A percentile compares a stretch with the other conserved stretches of the same genome.
Conservation (phyloP, 202 grass and related monocot genomes). For the Alloteropsis angusta region DNA sequence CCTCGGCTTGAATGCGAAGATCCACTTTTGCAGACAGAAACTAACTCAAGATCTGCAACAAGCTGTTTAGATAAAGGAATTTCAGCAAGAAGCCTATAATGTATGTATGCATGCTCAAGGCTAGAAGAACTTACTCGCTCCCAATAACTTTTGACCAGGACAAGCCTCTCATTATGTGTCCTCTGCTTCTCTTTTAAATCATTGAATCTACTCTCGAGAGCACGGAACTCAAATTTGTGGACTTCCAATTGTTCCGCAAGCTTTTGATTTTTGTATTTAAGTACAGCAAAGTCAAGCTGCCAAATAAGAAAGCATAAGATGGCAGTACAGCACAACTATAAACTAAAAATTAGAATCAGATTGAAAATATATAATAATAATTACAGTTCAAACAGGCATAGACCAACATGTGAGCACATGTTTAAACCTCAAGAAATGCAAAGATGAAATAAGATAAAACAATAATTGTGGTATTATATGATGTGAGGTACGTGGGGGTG, state of each 20-base stretch:
- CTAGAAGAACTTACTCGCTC: constrained; percentile 25
- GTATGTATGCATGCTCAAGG: background rate
- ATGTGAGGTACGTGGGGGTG: background rate
- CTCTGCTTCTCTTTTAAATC: constrained; percentile 58
- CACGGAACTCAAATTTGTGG: constrained; percentile 56
- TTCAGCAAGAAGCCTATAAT: background rate
- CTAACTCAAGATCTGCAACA: constrained; percentile 36
- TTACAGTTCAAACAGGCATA: background rate
- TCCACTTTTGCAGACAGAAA: constrained; percentile 45
- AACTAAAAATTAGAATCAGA: background rate
- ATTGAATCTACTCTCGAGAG: constrained; percentile 59
- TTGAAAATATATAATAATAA: background rate
- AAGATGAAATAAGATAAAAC: background rate
- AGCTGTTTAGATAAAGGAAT: constrained; percentile 38
- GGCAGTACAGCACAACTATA: constrained; percentile 4
- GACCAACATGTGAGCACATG: background rate
- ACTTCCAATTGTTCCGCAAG: constrained; percentile 78
- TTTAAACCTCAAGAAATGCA: background rate
- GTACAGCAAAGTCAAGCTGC: constrained; percentile 68
- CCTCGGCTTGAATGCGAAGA: constrained; percentile 14
- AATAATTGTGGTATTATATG: background rate
- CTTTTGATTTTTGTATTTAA: constrained; percentile 87
- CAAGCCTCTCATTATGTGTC: constrained; percentile 38
- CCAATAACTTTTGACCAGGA: constrained; percentile 40
- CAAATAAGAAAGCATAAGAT: constrained; percentile 24